Evolutionary conservation across 306 rosid species (phyloP).

Genomic region (Ochetophila trinervis): DNA sequence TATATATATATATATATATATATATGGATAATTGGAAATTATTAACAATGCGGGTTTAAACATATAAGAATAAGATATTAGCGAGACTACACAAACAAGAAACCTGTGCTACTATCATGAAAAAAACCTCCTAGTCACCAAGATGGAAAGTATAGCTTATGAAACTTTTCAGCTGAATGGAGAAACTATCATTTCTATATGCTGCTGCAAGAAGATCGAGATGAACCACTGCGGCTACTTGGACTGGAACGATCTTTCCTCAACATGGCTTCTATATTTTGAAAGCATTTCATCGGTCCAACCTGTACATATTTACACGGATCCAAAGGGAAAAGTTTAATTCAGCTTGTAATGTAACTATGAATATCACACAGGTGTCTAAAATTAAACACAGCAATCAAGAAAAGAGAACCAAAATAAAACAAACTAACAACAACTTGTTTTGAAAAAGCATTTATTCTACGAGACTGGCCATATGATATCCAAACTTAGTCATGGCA

Average conservation of each 20-base stretch:
- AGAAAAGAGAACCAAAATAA: too few species aligned
- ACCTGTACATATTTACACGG: slow-evolving; percentile 50
- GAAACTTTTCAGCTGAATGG: slow-evolving; percentile 19
- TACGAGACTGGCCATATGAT: background rate
- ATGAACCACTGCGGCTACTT: slow-evolving; percentile 52
- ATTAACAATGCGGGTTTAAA: background rate
- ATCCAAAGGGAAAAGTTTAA: slow-evolving; percentile 11
- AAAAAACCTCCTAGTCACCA: slow-evolving; percentile 17
- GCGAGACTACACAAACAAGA: slow-evolving; percentile 24
- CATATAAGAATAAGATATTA: background rate
- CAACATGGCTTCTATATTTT: slow-evolving; percentile 66
- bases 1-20: too few species aligned
- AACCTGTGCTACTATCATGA: slow-evolving; percentile 17
- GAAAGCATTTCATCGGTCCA: slow-evolving; percentile 77
- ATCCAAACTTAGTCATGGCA: background rate
- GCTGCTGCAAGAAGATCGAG: slow-evolving; percentile 52
- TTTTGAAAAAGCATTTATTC: background rate
- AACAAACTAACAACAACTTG: background rate
- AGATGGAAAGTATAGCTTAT: slow-evolving; percentile 1
- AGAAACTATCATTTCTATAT: too few species aligned
- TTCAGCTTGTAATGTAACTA: slow-evolving; percentile 1
- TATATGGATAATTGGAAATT: background rate
- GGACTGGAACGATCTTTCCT: slow-evolving; percentile 46
- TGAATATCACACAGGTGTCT: too few species aligned
- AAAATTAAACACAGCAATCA: too few species aligned